Percentiles rank a stretch among this genome's conserved stretches.
Evolutionary conservation across 1,139 yeast species (phyloP).

Genomic region (Diutina neorugosa): DNA sequence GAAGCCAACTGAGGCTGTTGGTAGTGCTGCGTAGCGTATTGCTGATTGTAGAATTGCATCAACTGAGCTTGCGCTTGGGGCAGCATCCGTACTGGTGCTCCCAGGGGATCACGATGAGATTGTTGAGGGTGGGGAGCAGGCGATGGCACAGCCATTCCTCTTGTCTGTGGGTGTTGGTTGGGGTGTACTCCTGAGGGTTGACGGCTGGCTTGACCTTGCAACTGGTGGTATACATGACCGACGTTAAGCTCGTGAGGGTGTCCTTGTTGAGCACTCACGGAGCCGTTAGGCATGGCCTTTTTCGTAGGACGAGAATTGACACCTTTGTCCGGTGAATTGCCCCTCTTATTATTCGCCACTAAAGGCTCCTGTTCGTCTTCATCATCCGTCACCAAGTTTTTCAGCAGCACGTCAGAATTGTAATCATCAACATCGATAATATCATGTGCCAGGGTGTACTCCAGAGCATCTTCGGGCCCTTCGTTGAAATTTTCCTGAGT

Average conservation of each 20-base stretch:
- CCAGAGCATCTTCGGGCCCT: neutral
- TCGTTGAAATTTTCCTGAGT: neutral
- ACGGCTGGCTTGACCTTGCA: neutral
- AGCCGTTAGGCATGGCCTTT: neutral
- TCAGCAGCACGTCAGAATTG: neutral
- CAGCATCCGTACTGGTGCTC: neutral
- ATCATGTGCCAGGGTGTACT: neutral
- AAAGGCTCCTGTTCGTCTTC: neutral
- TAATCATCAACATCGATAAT: conserved; percentile 3
- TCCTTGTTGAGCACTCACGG: neutral
- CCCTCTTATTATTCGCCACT: neutral
- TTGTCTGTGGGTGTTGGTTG: neutral
- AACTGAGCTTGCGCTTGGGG: neutral
- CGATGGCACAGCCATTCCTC: neutral
- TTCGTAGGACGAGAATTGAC: neutral
- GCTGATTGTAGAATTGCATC: conserved; percentile 1
- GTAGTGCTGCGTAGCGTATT: conserved; percentile 1
- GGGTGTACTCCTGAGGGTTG: neutral
- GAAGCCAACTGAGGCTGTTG: neutral
- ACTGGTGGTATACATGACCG: neutral
- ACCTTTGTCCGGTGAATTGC: neutral
- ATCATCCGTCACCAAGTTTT: neutral
- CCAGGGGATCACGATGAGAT: neutral
- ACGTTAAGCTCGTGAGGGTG: neutral
- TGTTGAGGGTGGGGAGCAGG: neutral